Conservation (phyloP, 2,329 filamentous ascomycete species). For the Aspergillus pseudoglaucus region DNA sequence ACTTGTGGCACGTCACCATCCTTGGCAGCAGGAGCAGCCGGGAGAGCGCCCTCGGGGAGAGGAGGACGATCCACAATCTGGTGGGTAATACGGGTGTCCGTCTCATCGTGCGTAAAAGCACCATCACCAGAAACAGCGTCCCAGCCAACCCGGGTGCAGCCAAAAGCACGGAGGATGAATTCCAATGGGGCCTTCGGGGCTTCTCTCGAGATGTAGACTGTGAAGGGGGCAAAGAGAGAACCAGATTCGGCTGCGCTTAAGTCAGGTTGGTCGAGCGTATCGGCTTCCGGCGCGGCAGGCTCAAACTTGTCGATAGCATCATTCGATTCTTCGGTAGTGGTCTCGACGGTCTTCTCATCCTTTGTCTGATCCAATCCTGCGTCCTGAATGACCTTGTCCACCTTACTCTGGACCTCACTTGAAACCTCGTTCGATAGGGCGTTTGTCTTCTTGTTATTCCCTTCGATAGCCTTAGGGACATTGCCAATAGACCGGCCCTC, state of each 20-base stretch:
- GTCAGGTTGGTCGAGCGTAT: conserved; percentile 75
- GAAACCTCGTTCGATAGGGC: conserved; percentile 52
- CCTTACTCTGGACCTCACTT: conserved; percentile 61
- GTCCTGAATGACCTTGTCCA: conserved; percentile 49
- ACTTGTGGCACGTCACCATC: conserved; percentile 42
- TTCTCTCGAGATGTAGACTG: conserved; percentile 89
- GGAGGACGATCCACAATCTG: conserved; percentile 90
- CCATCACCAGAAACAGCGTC: conserved; percentile 84
- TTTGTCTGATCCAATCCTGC: conserved; percentile 35
- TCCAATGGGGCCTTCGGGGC: conserved; percentile 85
- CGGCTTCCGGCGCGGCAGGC: conserved; percentile 73
- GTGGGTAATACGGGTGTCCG: conserved; percentile 84
- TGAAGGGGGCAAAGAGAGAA: conserved; percentile 79
- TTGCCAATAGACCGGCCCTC: conserved; percentile 61
- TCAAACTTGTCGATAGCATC: conserved; percentile 87
- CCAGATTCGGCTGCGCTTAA: conserved; percentile 59
- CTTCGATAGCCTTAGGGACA: conserved; percentile 46
- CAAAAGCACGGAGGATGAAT: conserved; percentile 87
- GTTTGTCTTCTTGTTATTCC: conserved; percentile 48
- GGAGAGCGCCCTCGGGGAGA: conserved; percentile 52
- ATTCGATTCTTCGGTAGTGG: conserved; percentile 43
- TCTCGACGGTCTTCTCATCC: conserved; percentile 39
- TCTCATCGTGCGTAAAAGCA: conserved; percentile 83
- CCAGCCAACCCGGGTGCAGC: conserved; percentile 94
- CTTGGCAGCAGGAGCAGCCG: conserved; percentile 35